These are phyloP conservation scores for Boletus edulis DNA, from an alignment of 768 basidiomycete species.

Conservation along the genomic window DNA sequence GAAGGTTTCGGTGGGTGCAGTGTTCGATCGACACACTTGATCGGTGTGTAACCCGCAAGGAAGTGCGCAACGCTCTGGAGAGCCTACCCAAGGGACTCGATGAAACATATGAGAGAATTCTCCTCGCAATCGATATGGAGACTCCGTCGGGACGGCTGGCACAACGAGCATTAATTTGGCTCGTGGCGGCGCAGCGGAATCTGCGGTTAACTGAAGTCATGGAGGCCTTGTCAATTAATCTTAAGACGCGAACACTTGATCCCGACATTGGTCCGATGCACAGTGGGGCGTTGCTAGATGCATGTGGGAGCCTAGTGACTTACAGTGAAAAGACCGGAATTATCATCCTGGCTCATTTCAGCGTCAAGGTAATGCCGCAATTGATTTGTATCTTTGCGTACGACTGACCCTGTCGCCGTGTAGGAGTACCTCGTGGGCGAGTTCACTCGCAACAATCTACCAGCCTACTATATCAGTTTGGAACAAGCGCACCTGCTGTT, in stretches of 20 bases:
- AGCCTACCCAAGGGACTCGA: neutral
- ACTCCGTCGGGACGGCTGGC: neutral
- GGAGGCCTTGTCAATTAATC: constrained; percentile 1
- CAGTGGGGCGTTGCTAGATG: neutral
- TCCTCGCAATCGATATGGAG: neutral
- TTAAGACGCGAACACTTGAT: neutral
- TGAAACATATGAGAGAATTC: constrained; percentile 5
- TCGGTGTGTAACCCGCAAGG: neutral
- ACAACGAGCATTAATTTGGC: neutral
- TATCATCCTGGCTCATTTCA: constrained; percentile 3
- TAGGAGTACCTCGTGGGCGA: constrained; percentile 1
- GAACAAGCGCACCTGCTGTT: neutral
- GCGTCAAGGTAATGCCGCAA: neutral
- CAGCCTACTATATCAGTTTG: neutral
- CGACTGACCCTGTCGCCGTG: neutral
- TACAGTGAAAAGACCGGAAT: neutral
- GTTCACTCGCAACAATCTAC: neutral
- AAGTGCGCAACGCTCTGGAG: neutral
- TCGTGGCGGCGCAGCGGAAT: neutral
- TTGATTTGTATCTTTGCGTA: neutral
- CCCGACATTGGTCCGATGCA: constrained; percentile 1
- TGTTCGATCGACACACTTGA: constrained; percentile 2
- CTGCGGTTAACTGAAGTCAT: neutral
- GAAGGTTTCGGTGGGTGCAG: constrained; percentile 3
- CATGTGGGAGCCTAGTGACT: constrained; percentile 6